Conservation (phyloP, 2,329 filamentous ascomycete genomes). For the Exutisphaerella laricina region DNA sequence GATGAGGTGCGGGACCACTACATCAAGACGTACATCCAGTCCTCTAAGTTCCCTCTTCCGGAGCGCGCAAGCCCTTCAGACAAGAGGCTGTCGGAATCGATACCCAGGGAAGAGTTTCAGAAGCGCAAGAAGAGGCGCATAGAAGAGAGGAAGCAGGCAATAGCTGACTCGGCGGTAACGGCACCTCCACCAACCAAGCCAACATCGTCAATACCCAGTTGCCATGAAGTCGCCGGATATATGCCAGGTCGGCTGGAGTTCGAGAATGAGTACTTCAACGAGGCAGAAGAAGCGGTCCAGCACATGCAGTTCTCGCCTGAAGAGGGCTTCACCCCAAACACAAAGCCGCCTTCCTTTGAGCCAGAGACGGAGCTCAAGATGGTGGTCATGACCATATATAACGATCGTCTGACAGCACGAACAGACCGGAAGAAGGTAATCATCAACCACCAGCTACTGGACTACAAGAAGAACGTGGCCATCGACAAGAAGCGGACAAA, state of each 20-base stretch:
- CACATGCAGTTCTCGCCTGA: slow-evolving; percentile 98
- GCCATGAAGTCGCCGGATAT: slow-evolving; percentile 96
- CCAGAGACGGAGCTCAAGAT: slow-evolving; percentile 97
- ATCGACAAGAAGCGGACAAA: slow-evolving; percentile 93
- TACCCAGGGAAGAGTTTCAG: slow-evolving; percentile 90
- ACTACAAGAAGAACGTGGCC: slow-evolving; percentile 87
- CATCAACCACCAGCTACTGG: slow-evolving; percentile 88
- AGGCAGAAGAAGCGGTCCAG: slow-evolving; percentile 96
- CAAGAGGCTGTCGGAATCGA: slow-evolving; percentile 67
- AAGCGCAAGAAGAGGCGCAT: slow-evolving; percentile 86
- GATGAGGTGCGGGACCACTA: slow-evolving; percentile 97
- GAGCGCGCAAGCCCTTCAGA: slow-evolving; percentile 79
- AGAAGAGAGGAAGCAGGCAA: slow-evolving; percentile 80
- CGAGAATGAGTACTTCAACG: slow-evolving; percentile 95
- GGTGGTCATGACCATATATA: slow-evolving; percentile 98
- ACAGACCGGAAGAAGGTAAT: slow-evolving; percentile 95
- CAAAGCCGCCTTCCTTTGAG: slow-evolving; percentile 66
- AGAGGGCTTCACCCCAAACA: slow-evolving; percentile 79
- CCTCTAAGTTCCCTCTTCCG: slow-evolving; percentile 76
- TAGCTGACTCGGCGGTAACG: slow-evolving; percentile 74
- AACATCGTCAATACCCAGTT: slow-evolving; percentile 88
- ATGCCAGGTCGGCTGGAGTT: slow-evolving; percentile 98
- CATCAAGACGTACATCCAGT: slow-evolving; percentile 78
- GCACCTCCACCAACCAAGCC: slow-evolving; percentile 86
- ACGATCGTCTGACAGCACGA: slow-evolving; percentile 79